These are phyloP conservation scores for Agrocybe praecox DNA, from an alignment of 768 basidiomycete species.

Conservation along the genomic window DNA sequence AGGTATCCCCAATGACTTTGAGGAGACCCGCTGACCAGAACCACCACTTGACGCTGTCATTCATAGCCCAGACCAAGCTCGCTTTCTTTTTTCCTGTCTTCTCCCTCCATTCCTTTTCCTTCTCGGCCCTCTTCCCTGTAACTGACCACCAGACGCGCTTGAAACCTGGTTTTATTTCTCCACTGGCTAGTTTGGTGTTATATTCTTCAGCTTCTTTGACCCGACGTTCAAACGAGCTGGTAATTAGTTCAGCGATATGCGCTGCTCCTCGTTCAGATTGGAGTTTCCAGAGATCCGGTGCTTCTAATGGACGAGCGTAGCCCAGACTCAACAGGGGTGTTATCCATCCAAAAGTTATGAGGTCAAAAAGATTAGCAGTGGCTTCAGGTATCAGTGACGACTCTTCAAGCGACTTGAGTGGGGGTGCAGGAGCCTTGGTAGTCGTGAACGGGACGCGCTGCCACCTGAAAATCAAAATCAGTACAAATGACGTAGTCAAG, in stretches of 20 bases:
- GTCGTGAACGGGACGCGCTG: constrained; percentile 43
- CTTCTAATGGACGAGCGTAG: constrained; percentile 80
- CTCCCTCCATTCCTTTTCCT: constrained; percentile 66
- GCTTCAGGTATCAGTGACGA: constrained; percentile 67
- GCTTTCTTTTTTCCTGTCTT: constrained; percentile 61
- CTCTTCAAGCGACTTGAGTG: constrained; percentile 60
- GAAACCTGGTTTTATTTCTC: constrained; percentile 60
- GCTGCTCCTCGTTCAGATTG: constrained; percentile 65
- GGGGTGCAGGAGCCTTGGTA: constrained; percentile 40
- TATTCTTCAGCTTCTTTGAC: constrained; percentile 61
- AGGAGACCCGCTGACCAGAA: constrained; percentile 74
- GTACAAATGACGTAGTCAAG: constrained; percentile 2
- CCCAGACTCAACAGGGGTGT: constrained; percentile 72
- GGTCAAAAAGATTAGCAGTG: constrained; percentile 58
- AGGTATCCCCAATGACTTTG: constrained; percentile 66
- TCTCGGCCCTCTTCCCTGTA: constrained; percentile 48
- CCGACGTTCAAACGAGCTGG: constrained; percentile 63
- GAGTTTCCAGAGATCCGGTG: constrained; percentile 80
- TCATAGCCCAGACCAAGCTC: constrained; percentile 69
- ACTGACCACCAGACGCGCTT: constrained; percentile 63
- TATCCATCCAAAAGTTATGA: constrained; percentile 78
- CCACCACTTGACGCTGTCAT: constrained; percentile 75
- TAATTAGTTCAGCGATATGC: constrained; percentile 63
- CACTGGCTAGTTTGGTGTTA: constrained; percentile 67
- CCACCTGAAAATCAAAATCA: constrained; percentile 20